Base-by-base conservation (phyloP, 176 grass and related monocot genomes). In the Triticum monococcum region DNA sequence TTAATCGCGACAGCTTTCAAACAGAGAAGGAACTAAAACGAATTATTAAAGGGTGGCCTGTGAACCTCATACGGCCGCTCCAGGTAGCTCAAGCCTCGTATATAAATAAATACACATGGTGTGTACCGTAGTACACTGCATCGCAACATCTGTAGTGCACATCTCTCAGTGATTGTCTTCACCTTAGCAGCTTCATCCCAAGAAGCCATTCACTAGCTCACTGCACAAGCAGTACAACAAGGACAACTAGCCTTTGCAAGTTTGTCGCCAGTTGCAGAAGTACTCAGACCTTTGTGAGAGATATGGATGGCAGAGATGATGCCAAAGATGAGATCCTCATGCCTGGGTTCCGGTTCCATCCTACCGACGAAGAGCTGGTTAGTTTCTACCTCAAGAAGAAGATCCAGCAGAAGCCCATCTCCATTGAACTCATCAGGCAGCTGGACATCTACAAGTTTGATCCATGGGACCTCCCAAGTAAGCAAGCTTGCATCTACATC, bases 381-480 rank as follows among this genome's bases (percentile, higher is more conserved):
- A 87, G 83, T 60, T 95, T 95, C 81, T 95, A 95, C 69, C 79
- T 95, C 70, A 95, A 95, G 88, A 92, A 73, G 67, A 95, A 92
- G 74, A 84, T 95, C 40, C 90, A 89, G 88, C 93, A 95, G 43
- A 92, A 84, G 78, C 83, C 83, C 65, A 83, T 92, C 81, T 80
- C 90, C 84, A 87, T 95, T 77, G 93, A 95, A 81, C 90, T 95
- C 38, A 92, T 95, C 77, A 85, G 84, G 66, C 86, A 89, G 75
- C 88, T 89, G 31, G 90, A 95, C 64, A 92, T 92, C 83, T 92
- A 92, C 88, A 95, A 95, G 48, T 91, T 82, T 60, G 90, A 95
- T 82, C 93, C 93, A 40, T 95, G 93, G 93, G 93, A 95, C 85
- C 88, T 95, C 31, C 93, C 93, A 91, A 92, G 93, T 95, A 95